Conservation (phyloP, 2,329 filamentous ascomycete species). For the Epichloe sp. region DNA sequence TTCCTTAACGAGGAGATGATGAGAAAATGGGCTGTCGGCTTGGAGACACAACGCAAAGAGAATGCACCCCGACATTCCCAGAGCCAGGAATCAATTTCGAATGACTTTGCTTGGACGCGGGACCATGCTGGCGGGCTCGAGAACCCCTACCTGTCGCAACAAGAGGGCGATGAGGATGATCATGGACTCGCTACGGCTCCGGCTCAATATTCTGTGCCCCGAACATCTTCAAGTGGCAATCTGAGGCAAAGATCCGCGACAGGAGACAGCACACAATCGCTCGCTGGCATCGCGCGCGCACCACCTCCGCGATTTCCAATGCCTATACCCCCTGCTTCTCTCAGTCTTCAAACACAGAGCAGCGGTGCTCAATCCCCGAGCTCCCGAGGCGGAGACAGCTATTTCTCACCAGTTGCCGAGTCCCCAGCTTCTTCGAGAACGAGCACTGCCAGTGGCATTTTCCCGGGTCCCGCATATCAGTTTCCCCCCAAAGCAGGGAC, state of each 20-base stretch:
- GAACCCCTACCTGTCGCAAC: constrained; percentile 61
- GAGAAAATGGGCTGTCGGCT: constrained; percentile 77
- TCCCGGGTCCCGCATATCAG: constrained; percentile 39
- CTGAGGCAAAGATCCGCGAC: constrained; percentile 66
- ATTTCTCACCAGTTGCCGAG: constrained; percentile 81
- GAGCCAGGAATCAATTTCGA: constrained; percentile 39
- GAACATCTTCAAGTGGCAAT: constrained; percentile 54
- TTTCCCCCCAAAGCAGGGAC: constrained; percentile 68
- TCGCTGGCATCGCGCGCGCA: constrained; percentile 42
- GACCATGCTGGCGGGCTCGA: constrained; percentile 52
- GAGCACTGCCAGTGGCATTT: constrained; percentile 64
- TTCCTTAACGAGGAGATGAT: constrained; percentile 85
- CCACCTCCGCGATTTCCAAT: constrained; percentile 62
- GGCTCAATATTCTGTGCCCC: constrained; percentile 22
- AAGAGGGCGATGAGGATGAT: constrained; percentile 50
- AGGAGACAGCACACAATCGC: constrained; percentile 50
- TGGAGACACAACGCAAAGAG: constrained; percentile 63
- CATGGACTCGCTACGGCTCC: constrained; percentile 24
- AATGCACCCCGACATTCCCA: constrained; percentile 35
- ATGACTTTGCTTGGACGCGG: constrained; percentile 71
- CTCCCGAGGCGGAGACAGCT: constrained; percentile 59
- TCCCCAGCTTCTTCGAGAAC: constrained; percentile 65
- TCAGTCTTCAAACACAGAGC: constrained; percentile 55
- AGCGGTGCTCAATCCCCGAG: constrained; percentile 43
- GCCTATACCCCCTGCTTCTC: constrained; percentile 40